phyloP scores from a whole-genome alignment of 1,284 basidiomycete genomes.

The Schizophyllum commune region DNA sequence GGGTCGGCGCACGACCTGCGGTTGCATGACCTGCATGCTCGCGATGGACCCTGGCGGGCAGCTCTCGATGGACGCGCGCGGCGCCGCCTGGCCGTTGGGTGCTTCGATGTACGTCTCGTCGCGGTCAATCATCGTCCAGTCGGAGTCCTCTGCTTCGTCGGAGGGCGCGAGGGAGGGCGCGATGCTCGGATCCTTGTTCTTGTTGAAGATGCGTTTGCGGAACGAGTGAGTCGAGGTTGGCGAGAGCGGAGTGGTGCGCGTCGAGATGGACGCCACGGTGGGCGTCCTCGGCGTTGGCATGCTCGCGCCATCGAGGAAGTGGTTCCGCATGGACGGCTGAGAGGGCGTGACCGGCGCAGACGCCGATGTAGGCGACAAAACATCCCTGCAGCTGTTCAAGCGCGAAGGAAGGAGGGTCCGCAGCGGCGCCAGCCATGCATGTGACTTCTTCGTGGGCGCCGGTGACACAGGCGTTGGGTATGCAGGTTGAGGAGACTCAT shows the following conservation, averaged over 20 bases:
- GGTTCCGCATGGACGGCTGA: neutral
- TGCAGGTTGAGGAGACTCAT: no score
- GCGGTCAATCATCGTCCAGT: no score
- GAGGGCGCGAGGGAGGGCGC: no score
- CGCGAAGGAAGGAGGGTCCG: slow-evolving; percentile 12
- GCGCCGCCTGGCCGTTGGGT: no score
- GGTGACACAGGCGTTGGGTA: no score
- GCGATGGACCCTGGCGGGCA: no score
- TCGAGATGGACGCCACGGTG: neutral
- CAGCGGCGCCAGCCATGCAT: slow-evolving; percentile 13
- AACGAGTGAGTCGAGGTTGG: neutral
- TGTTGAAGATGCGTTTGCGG: neutral
- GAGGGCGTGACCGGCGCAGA: neutral
- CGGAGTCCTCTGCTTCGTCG: no score
- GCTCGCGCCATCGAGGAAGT: neutral
- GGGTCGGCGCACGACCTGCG: no score
- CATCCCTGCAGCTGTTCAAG: slow-evolving; percentile 6
- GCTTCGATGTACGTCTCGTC: no score
- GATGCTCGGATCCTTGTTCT: no score
- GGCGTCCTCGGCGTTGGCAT: neutral
- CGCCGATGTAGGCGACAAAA: neutral
- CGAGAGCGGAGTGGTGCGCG: neutral
- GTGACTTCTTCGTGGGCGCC: neutral
- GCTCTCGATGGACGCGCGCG: no score
- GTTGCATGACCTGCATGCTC: no score